Percentiles rank a stretch among this genome's conserved stretches.
phyloP scores from a whole-genome alignment of 2,329 filamentous ascomycete species.

The Talaromyces sp. region DNA sequence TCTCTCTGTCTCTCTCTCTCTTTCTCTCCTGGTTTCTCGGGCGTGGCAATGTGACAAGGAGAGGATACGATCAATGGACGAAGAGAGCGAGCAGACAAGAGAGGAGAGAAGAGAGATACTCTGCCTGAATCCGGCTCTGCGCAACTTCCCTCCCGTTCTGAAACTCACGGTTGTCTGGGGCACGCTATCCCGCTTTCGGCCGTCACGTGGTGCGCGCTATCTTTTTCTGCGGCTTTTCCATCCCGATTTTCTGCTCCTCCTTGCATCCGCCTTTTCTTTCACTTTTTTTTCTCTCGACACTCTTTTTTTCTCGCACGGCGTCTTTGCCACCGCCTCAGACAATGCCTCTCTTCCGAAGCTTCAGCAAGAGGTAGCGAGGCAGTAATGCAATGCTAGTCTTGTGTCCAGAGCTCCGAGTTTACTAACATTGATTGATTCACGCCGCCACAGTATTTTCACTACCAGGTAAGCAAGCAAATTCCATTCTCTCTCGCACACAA shows the following conservation, averaged over 20 bases:
- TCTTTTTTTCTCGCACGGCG: background rate
- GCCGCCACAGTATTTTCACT: background rate
- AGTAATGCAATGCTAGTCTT: background rate
- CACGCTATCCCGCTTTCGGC: conserved; percentile 15
- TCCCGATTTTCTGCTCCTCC: conserved; percentile 14
- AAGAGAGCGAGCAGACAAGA: background rate
- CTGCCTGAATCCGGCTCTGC: conserved; percentile 2
- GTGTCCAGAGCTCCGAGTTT: background rate
- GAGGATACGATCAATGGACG: background rate
- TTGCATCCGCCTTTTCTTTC: conserved; percentile 4
- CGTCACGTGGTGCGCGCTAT: conserved; percentile 15
- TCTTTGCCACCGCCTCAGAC: background rate
- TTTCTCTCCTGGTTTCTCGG: background rate
- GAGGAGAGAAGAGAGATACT: conserved; percentile 4
- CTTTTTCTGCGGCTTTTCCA: conserved; percentile 15
- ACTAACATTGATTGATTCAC: background rate
- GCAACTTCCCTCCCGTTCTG: conserved; percentile 3
- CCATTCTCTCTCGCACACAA: conserved; percentile 16
- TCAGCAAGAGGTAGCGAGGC: background rate
- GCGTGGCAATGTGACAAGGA: no score
- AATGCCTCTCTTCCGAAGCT: background rate
- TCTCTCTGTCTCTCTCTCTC: background rate
- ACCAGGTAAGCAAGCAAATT: conserved; percentile 13
- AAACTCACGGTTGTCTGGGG: conserved; percentile 6
- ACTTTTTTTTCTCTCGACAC: background rate